Evolutionary conservation across 2,329 filamentous ascomycete genomes (phyloP).

Genomic region (Dendryphion nanum): DNA sequence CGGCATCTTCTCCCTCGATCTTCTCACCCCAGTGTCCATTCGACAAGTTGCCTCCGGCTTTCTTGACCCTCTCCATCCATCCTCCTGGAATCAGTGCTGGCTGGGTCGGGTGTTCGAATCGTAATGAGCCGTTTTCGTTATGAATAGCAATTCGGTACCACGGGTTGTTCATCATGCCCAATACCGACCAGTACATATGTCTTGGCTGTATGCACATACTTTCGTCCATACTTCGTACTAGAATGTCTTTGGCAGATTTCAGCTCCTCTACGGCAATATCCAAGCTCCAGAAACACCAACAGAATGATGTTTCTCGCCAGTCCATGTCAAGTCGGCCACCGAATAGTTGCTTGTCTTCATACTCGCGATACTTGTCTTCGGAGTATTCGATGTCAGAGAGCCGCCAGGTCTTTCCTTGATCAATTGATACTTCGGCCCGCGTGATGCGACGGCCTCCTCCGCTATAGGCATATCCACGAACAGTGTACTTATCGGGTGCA

Average conservation of each 20-base stretch:
- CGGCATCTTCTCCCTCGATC: constrained; percentile 51
- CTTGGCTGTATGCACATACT: constrained; percentile 80
- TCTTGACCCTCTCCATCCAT: constrained; percentile 93
- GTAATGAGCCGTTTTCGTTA: constrained; percentile 61
- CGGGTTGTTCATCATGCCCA: constrained; percentile 98
- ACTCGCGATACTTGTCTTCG: constrained; percentile 77
- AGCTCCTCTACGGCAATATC: constrained; percentile 65
- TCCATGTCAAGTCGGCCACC: constrained; percentile 77
- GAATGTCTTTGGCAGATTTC: constrained; percentile 64
- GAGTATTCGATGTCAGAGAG: constrained; percentile 77
- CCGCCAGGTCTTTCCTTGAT: constrained; percentile 78
- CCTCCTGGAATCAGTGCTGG: constrained; percentile 74
- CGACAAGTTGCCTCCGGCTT: constrained; percentile 71
- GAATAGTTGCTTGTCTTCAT: constrained; percentile 63
- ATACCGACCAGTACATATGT: constrained; percentile 94
- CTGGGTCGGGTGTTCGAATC: constrained; percentile 87
- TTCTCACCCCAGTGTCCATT: constrained; percentile 86
- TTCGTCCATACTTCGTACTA: constrained; percentile 88
- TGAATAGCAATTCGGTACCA: constrained; percentile 84
- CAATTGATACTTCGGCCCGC: constrained; percentile 77
- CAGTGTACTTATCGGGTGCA: constrained; percentile 57
- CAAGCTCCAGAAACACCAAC: constrained; percentile 90
- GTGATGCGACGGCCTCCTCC: constrained; percentile 84
- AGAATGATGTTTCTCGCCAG: constrained; percentile 79
- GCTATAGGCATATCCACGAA: constrained; percentile 82